phyloP scores from a whole-genome alignment of 768 basidiomycete species.

The Hypholoma sublateritium region DNA sequence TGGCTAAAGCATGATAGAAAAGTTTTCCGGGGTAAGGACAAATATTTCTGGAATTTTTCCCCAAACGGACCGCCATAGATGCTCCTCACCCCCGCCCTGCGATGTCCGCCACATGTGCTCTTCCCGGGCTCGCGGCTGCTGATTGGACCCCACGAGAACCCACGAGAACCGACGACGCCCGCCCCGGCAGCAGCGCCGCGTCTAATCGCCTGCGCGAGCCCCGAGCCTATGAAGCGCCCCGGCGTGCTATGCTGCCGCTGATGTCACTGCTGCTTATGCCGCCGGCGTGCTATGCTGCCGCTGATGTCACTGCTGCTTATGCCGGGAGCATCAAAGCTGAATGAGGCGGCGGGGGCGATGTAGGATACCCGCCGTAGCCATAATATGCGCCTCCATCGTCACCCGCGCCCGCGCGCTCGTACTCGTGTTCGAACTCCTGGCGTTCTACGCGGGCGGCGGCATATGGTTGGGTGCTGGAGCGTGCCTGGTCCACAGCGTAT shows the following conservation, averaged over 20 bases:
- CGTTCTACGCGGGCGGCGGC: not conserved
- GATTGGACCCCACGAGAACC: not conserved
- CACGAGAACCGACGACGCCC: not conserved
- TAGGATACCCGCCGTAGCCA: conserved; percentile 12
- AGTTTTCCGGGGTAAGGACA: too few species aligned
- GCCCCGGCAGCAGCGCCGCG: conserved; percentile 11
- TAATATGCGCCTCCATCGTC: conserved; percentile 5
- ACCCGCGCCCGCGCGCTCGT: conserved; percentile 16
- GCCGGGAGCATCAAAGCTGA: not conserved
- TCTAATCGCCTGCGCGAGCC: conserved; percentile 22
- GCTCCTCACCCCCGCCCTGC: conserved; percentile 16
- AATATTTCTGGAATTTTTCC: too few species aligned
- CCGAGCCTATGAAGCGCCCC: conserved; percentile 12
- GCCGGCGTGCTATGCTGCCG: too few species aligned
- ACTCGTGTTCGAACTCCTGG: conserved; percentile 26
- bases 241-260: not conserved
- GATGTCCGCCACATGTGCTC: not conserved
- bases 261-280: not conserved
- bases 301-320: not conserved
- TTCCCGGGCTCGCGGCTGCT: not conserved
- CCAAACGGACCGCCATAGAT: too few species aligned
- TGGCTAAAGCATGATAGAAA: too few species aligned
- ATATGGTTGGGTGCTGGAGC: not conserved
- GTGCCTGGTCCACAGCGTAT: not conserved
- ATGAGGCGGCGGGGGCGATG: conserved; percentile 2